Base-by-base conservation (phyloP, 768 basidiomycete genomes). In the Tylopilus balloui region DNA sequence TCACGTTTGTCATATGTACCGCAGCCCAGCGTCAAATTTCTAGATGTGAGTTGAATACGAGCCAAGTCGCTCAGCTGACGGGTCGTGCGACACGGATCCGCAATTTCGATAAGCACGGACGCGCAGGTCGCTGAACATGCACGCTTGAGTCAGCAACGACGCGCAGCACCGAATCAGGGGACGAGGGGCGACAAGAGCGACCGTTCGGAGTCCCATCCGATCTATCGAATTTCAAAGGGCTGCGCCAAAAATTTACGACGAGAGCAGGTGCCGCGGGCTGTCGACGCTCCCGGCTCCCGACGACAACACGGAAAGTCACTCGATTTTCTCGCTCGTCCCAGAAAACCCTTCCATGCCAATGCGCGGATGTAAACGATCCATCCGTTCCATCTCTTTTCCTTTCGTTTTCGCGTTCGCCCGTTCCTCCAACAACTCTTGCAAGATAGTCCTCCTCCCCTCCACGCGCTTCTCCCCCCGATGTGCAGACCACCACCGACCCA, bases 1-100 rank as follows among this genome's bases (percentile, higher is more conserved):
- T 78, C 74, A 74, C 53, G 59, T 62, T 60, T 66, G 55, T 66
- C 66, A 66, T 60, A 45, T 34, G 32, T 32, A 34, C 47, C 42
- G 21, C 47, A 23, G 38, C 23, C 42, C 36, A 42, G 47, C 42
- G 47, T 52, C n/a, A 42, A 53, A 50, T 43, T 45, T 54, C 42
- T 50, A 52, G 47, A 50, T 53, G 17, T n/a, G n/a, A n/a, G n/a
- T 24, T 34, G 39, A 27, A 39, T 38, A 39, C 40, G 41, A 56
- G 44, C 23, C 50, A 28, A 46, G 48, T 50, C 32, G 15, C 24
- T 19, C 12, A 48, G 15, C 37, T 9, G 28, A 12, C 45, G 6
- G 11, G 45, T 40, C 44, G 34, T 4, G 20, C 6, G 31, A 17
- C 9, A 11, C 34, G 19, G 39, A 53, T 53, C 40, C 32, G 28